These are phyloP conservation scores for Verticillium zaregamsianum DNA, from an alignment of 2,329 filamentous ascomycete species.

Conservation along the genomic window DNA sequence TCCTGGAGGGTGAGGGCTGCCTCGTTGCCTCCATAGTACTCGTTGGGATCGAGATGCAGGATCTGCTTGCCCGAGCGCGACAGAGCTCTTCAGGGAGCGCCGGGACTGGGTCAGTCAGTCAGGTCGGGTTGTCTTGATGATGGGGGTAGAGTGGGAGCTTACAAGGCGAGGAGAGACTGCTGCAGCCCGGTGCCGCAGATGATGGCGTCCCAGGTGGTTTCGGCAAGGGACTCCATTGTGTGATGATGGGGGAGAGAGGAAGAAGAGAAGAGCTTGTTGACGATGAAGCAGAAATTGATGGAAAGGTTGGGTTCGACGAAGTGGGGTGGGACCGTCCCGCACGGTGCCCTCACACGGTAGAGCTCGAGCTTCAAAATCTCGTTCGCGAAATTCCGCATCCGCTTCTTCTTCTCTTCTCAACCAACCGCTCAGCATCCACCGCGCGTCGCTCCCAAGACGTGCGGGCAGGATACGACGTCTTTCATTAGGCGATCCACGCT, in stretches of 20 bases:
- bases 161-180: conserved; percentile 78
- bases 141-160: conserved; percentile 26
- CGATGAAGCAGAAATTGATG: background rate
- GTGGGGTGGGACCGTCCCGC: conserved; percentile 5
- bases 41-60: conserved; percentile 82
- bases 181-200: conserved; percentile 75
- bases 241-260: conserved; percentile 3
- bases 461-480: conserved; percentile 32
- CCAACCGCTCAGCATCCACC: conserved; percentile 33
- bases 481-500: conserved; percentile 53
- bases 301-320: conserved; percentile 8
- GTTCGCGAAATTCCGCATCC: conserved; percentile 15
- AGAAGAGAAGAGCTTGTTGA: background rate
- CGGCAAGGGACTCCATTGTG: conserved; percentile 68
- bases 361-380: conserved; percentile 8
- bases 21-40: conserved; percentile 83
- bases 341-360: conserved; percentile 12
- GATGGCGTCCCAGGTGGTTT: conserved; percentile 74
- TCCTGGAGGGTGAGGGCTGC: conserved; percentile 84
- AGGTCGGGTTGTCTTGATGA: conserved; percentile 7
- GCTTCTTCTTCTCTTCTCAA: conserved; percentile 23
- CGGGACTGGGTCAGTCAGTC: conserved; percentile 65
- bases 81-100: conserved; percentile 64
- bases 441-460: conserved; percentile 13
- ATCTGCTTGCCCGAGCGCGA: conserved; percentile 90